Evolutionary conservation across 2,329 filamentous ascomycete genomes (phyloP).

Genomic region (Alternaria arborescens): DNA sequence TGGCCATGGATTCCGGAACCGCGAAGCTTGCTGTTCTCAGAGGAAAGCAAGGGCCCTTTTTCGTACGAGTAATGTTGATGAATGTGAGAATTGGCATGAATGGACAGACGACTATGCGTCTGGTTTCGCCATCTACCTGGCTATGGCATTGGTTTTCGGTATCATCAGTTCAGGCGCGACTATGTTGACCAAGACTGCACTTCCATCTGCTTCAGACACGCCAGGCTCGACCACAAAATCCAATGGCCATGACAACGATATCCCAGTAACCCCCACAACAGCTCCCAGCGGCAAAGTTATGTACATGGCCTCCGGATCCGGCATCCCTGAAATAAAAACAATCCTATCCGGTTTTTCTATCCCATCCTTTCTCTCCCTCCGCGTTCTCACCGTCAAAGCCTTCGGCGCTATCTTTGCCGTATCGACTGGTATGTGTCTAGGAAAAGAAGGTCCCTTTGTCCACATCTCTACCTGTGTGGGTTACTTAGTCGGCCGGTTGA

Average conservation of each 20-base stretch:
- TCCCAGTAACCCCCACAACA: constrained; percentile 16
- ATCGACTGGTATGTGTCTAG: constrained; percentile 66
- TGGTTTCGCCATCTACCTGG: constrained; percentile 60
- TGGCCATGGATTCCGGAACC: constrained; percentile 55
- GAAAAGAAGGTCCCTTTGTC: constrained; percentile 70
- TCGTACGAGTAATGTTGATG: constrained; percentile 1
- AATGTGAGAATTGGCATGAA: constrained; percentile 54
- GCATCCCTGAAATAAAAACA: constrained; percentile 70
- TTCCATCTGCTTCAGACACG: constrained; percentile 55
- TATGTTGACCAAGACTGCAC: constrained; percentile 59
- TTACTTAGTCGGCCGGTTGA: constrained; percentile 60
- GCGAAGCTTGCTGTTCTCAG: constrained; percentile 60
- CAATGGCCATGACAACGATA: background rate
- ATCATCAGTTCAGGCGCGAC: constrained; percentile 60
- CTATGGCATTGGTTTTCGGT: constrained; percentile 59
- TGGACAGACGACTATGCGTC: constrained; percentile 56
- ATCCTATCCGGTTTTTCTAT: constrained; percentile 69
- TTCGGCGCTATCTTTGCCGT: constrained; percentile 68
- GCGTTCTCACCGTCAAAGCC: constrained; percentile 65
- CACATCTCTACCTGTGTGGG: constrained; percentile 68
- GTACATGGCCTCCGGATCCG: constrained; percentile 67
- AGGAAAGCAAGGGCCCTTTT: constrained; percentile 27
- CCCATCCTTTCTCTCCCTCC: constrained; percentile 64
- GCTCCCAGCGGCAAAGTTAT: constrained; percentile 57
- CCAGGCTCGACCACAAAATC: constrained; percentile 4